phyloP scores from a whole-genome alignment of 2,329 filamentous ascomycete genomes.

The Emergomyces orientalis region DNA sequence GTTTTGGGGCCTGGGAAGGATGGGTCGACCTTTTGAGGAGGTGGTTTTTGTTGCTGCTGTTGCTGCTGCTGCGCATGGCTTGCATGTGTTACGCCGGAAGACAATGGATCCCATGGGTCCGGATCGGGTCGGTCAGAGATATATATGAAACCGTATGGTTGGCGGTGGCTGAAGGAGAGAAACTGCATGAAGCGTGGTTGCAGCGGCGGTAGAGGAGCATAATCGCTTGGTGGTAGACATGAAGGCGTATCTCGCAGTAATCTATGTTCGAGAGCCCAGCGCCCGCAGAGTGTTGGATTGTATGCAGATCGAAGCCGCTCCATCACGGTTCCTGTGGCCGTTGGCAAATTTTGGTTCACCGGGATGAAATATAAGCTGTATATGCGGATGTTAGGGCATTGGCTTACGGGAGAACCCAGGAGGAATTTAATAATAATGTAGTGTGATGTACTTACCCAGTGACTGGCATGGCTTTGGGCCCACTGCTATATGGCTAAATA shows the following conservation, averaged over 20 bases:
- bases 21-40: constrained; percentile 7
- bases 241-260: constrained; percentile 37
- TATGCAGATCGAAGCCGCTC: constrained; percentile 33
- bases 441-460: constrained; percentile 23
- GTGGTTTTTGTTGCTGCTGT: neutral
- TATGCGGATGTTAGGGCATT: constrained; percentile 10
- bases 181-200: constrained; percentile 36
- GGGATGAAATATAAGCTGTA: constrained; percentile 38
- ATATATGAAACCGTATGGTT: constrained; percentile 34
- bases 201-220: constrained; percentile 21
- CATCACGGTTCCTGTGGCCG: constrained; percentile 26
- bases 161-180: constrained; percentile 33
- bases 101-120: constrained; percentile 13
- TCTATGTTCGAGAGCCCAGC: constrained; percentile 36
- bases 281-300: constrained; percentile 27
- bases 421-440: neutral
- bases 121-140: constrained; percentile 24
- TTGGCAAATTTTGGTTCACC: constrained; percentile 32
- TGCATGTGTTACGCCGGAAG: neutral
- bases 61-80: neutral
- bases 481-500: neutral
- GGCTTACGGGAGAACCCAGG: neutral
- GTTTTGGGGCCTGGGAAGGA: constrained; percentile 20
- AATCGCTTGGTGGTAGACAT: constrained; percentile 28
- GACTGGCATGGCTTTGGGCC: constrained; percentile 13